phyloP scores from a whole-genome alignment of 257 asterid species.

The Coffea eugenioides region DNA sequence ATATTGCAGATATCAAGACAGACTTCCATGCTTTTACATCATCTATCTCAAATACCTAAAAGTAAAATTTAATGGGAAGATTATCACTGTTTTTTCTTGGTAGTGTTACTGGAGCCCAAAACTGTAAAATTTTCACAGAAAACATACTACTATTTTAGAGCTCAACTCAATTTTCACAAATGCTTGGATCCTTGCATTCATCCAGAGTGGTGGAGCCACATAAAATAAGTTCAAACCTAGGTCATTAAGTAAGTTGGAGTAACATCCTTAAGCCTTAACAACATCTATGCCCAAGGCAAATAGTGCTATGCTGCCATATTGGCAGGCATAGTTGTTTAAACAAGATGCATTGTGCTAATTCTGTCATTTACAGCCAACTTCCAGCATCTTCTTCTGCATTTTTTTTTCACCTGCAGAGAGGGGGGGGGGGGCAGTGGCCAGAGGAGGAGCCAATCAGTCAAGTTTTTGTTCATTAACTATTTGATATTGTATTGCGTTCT shows the following conservation, averaged over 20 bases:
- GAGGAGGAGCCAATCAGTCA: neutral
- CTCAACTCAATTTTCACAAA: neutral
- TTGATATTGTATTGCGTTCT: neutral
- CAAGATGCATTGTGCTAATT: neutral
- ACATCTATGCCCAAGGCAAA: neutral
- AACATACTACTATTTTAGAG: neutral
- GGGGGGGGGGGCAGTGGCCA: too few relatives aligned
- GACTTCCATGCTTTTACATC: conserved; percentile 88
- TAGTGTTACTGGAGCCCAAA: neutral
- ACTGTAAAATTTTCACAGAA: neutral
- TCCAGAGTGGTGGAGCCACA: neutral
- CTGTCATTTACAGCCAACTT: neutral
- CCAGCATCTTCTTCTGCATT: neutral
- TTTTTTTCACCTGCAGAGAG: too few relatives aligned
- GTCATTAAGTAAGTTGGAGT: neutral
- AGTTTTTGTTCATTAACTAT: neutral
- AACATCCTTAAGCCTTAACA: neutral
- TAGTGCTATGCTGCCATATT: neutral
- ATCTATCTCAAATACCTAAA: conserved; percentile 89
- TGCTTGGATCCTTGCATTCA: neutral
- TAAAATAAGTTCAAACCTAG: neutral
- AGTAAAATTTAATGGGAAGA: neutral
- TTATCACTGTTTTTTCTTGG: neutral
- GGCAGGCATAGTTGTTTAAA: neutral
- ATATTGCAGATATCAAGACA: conserved; percentile 66